phyloP scores from a whole-genome alignment of 2,329 filamentous ascomycete species.

The Cladorrhinum sp. region DNA sequence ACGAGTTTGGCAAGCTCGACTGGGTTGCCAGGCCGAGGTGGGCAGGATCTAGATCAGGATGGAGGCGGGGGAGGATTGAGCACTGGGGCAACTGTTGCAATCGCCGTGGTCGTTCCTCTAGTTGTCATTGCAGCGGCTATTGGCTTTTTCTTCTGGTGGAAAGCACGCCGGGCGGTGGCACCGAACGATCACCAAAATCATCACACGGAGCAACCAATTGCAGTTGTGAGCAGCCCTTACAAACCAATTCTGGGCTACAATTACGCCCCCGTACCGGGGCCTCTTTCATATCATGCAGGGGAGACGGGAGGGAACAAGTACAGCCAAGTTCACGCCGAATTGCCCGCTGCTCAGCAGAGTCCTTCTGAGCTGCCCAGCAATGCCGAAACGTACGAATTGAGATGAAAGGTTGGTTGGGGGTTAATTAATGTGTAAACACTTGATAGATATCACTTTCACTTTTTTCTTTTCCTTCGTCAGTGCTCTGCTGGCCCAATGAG shows the following conservation, averaged over 20 bases:
- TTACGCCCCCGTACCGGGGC: neutral
- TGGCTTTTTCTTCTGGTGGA: constrained; percentile 17
- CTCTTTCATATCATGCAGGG: neutral
- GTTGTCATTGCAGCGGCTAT: constrained; percentile 2
- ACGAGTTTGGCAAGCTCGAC: neutral
- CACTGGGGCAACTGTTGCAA: constrained; percentile 9
- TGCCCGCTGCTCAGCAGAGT: neutral
- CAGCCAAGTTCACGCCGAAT: neutral
- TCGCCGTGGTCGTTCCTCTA: constrained; percentile 9
- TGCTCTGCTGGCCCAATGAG: no score
- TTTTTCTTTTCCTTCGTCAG: neutral
- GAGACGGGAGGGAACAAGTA: neutral
- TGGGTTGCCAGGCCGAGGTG: neutral
- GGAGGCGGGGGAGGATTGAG: neutral
- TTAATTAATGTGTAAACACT: neutral
- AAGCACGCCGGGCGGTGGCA: neutral
- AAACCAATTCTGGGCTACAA: neutral
- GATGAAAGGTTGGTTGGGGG: neutral
- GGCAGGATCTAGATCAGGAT: neutral
- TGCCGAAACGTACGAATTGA: neutral
- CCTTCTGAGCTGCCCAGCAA: neutral
- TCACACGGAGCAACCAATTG: neutral
- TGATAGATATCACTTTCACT: neutral
- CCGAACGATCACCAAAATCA: neutral
- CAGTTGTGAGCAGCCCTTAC: neutral